A percentile compares a stretch with the other conserved stretches of the same genome.
Conservation (phyloP, 192 early-diverging fungal genomes). For the Linderina pennispora region DNA sequence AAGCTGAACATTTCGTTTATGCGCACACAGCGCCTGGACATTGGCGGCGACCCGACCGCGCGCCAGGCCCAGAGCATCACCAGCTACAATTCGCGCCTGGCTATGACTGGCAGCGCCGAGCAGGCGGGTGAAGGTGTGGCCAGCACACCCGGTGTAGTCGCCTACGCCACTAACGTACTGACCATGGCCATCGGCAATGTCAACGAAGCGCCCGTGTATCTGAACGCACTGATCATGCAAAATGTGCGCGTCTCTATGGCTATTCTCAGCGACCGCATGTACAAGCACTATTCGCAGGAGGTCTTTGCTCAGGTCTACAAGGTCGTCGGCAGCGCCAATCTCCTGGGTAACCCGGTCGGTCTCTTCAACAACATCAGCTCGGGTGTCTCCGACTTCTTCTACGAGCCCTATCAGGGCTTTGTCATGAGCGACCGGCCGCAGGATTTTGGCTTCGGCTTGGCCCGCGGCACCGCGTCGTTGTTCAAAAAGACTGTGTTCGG, state of each 20-base stretch:
- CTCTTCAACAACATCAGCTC: constrained; percentile 93
- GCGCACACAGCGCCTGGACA: constrained; percentile 53
- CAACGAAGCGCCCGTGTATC: constrained; percentile 82
- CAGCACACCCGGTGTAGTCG: constrained; percentile 24
- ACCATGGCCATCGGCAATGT: constrained; percentile 98
- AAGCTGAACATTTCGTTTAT: constrained; percentile 96
- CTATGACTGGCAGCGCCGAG: constrained; percentile 3
- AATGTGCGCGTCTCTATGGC: constrained; percentile 79
- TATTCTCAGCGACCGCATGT: constrained; percentile 71
- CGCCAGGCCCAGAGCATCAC: not conserved
- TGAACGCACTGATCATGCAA: constrained; percentile 84
- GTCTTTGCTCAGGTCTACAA: constrained; percentile 78
- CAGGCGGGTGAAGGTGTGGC: constrained; percentile 34
- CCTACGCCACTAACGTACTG: constrained; percentile 75
- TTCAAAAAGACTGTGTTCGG: constrained; percentile 96
- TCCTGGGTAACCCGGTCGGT: constrained; percentile 97
- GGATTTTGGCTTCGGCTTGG: constrained; percentile 89
- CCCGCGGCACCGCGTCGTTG: constrained; percentile 65
- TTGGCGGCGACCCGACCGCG: constrained; percentile 16
- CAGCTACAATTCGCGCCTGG: constrained; percentile 15
- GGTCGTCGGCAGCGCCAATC: constrained; percentile 91
- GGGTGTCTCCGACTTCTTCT: constrained; percentile 94
- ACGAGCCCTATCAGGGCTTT: constrained; percentile 96
- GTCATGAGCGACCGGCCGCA: constrained; percentile 91
- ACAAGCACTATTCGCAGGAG: constrained; percentile 85